A percentile compares a stretch with the other conserved stretches of the same genome.
Conservation (phyloP, 352 stramenopile species). For the Phytopythium aichiense region DNA sequence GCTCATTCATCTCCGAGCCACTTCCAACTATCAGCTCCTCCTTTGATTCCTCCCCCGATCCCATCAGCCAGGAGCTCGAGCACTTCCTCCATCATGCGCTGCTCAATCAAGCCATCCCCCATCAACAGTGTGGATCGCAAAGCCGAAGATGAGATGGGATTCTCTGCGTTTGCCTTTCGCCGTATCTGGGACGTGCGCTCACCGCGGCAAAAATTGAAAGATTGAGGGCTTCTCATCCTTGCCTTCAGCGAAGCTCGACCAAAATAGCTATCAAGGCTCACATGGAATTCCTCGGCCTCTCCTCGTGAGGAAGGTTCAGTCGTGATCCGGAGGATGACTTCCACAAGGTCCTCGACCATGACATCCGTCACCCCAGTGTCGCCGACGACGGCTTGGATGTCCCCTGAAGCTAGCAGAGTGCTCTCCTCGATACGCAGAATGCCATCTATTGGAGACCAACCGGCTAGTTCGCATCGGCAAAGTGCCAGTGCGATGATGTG, state of each 20-base stretch:
- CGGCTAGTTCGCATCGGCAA: not conserved
- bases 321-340: not conserved
- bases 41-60: not conserved
- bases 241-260: no score
- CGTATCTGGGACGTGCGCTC: not conserved
- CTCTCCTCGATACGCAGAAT: not conserved
- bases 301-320: not conserved
- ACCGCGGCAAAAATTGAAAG: no score
- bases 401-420: not conserved
- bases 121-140: not conserved
- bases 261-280: not conserved
- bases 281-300: not conserved
- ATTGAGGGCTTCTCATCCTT: no score
- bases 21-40: not conserved
- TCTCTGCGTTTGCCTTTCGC: no score
- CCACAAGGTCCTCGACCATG: not conserved
- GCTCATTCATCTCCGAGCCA: not conserved
- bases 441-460: not conserved
- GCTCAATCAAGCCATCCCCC: not conserved
- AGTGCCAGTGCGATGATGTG: not conserved
- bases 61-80: not conserved
- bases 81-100: constrained; percentile 5
- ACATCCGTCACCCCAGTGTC: not conserved
- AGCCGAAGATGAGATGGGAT: no score
- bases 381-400: not conserved